Conservation (phyloP, 176 grass and related monocot genomes). For the Sorghum bicolor region DNA sequence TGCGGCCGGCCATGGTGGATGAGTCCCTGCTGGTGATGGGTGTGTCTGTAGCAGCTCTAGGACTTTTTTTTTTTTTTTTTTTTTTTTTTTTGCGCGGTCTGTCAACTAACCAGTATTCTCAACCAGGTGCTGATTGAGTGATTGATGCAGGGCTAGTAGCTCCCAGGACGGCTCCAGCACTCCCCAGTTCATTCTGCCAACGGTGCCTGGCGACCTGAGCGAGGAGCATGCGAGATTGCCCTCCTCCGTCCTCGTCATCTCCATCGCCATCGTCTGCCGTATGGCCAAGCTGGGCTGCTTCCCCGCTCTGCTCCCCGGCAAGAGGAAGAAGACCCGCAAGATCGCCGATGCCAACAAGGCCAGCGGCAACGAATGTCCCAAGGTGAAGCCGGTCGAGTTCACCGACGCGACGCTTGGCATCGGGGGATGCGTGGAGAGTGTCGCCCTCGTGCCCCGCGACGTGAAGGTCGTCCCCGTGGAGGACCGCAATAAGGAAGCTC, state of each 20-base stretch:
- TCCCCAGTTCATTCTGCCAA: conserved; percentile 60
- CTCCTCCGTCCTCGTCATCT: conserved; percentile 10
- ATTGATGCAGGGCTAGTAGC: conserved; percentile 30
- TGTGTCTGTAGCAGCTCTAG: background rate
- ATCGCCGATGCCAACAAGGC: conserved; percentile 37
- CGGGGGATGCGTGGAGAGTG: too few species aligned
- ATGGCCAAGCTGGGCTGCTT: conserved; percentile 88
- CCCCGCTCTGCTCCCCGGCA: conserved; percentile 45
- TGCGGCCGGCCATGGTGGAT: background rate
- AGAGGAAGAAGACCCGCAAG: conserved; percentile 68
- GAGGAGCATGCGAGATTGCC: conserved; percentile 47
- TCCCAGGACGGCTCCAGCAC: conserved; percentile 47
- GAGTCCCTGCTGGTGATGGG: background rate
- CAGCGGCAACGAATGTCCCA: conserved; percentile 21
- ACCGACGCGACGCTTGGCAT: background rate
- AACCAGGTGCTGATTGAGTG: conserved; percentile 14
- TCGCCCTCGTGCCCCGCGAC: too few species aligned
- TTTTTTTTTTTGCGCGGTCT: background rate
- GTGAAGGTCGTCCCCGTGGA: background rate
- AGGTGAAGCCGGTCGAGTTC: conserved; percentile 59
- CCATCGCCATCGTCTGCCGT: background rate
- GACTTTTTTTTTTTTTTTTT: too few species aligned
- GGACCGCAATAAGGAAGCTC: background rate
- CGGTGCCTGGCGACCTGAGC: conserved; percentile 48
- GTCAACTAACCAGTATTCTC: background rate